Conservation (phyloP, 768 basidiomycete genomes). For the Nidula microcarpa region DNA sequence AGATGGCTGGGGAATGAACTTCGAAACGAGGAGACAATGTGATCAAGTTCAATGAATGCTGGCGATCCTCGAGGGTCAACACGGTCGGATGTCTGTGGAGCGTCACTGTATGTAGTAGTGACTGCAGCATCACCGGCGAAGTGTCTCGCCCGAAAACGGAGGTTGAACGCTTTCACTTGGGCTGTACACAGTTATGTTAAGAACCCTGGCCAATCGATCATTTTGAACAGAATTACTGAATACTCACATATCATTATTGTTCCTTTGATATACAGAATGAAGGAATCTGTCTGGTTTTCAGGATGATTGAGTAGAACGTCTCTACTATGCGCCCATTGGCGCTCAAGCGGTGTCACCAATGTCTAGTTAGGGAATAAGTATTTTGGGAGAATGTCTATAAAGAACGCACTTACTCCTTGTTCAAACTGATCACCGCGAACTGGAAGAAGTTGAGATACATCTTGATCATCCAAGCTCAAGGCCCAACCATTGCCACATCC, state of each 20-base stretch:
- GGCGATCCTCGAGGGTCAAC: conserved; percentile 58
- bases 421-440: conserved; percentile 58
- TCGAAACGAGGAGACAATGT: conserved; percentile 51
- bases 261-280: conserved; percentile 68
- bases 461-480: conserved; percentile 66
- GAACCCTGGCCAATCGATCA: neutral
- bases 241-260: conserved; percentile 56
- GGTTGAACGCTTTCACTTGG: conserved; percentile 61
- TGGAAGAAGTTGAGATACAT: conserved; percentile 69
- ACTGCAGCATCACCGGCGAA: conserved; percentile 55
- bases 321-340: conserved; percentile 66
- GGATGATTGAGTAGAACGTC: conserved; percentile 62
- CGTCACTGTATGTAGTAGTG: conserved; percentile 33
- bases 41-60: conserved; percentile 63
- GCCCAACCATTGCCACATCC: conserved; percentile 73
- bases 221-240: neutral
- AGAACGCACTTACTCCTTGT: conserved; percentile 44
- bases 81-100: conserved; percentile 35
- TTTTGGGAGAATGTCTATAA: conserved; percentile 1
- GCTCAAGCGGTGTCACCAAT: conserved; percentile 44
- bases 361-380: conserved; percentile 23
- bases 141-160: conserved; percentile 59
- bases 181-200: conserved; percentile 18
- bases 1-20: conserved; percentile 56
- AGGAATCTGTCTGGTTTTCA: conserved; percentile 63